Base-by-base conservation (phyloP, 225 moss, liverwort and hornwort genomes). In the Anthoceros angustus region DNA sequence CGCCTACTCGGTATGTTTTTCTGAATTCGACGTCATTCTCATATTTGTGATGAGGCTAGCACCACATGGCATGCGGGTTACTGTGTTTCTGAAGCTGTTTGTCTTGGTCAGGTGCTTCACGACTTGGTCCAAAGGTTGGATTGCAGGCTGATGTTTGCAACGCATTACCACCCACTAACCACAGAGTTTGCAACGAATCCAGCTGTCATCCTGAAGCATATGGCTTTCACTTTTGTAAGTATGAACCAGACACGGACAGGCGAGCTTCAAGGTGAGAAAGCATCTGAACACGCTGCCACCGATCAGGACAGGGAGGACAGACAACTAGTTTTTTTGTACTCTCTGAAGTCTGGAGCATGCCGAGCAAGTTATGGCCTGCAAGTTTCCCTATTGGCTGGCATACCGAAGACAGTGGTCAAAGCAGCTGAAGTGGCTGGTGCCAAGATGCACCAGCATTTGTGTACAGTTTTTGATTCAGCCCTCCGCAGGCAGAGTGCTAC, bases 341-440 rank as follows among this genome's bases (percentile, higher is more conserved):
- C 87, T 69, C 80, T 93, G 12, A 80, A 74, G 41, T 80, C 86
- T 66, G 93, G 93, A 38, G 79, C 87, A 42, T 93, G 89, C 69
- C 89, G 83, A 12, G 85, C 85, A 76, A 93, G 93, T 71, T 93
- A 89, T 62, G 93, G 93, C 45, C 78, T 93, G 63, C 89, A 93
- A 73, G 93, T 93, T 67, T 89, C 93, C 41, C 70, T 80, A 24
- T 78, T 89, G 62, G 93, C 89, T 70, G 93, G 93, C 8, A 79
- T 93, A 15, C 89, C 93, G 42, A 68, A 67, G 3, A 74, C 86
- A 60, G 55, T 93, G 21, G 83, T 93, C 3, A 78, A 72, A 63
- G 80, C 87, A 46, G 93, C 93, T 23, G 80, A 87, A 72, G 63
- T 41, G 39, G 86, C 84, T 72, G 71, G 73, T 15, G 41, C 61